Evolutionary conservation across 305 asterid species (phyloP).

Genomic region (Fraxinus velutina): DNA sequence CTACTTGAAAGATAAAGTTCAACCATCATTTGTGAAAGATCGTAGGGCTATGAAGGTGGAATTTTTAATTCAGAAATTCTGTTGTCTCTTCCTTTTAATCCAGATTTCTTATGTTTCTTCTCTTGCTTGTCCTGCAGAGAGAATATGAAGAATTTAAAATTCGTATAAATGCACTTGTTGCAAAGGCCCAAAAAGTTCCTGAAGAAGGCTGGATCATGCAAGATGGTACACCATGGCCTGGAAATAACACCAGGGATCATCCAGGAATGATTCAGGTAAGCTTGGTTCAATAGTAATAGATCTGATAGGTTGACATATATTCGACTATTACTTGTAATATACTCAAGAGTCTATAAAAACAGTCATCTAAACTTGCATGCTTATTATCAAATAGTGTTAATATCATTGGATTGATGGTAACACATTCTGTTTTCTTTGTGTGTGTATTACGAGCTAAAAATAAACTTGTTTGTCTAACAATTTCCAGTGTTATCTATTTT

Average conservation of each 20-base stretch:
- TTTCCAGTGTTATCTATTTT: neutral
- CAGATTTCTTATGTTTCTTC: neutral
- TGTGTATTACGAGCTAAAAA: neutral
- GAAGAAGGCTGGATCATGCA: conserved; percentile 89
- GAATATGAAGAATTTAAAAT: conserved; percentile 80
- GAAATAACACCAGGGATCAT: conserved; percentile 73
- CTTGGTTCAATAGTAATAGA: neutral
- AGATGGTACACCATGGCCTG: conserved; percentile 89
- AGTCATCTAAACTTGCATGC: neutral
- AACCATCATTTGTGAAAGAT: conserved; percentile 90
- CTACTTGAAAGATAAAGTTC: conserved; percentile 90
- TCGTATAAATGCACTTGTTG: conserved; percentile 60
- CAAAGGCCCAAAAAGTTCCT: conserved; percentile 73
- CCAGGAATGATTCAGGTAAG: conserved; percentile 83
- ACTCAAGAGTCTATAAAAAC: neutral
- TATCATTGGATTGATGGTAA: neutral
- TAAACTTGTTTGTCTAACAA: neutral
- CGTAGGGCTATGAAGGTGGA: conserved; percentile 99
- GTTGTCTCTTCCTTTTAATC: neutral
- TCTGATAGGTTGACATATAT: neutral
- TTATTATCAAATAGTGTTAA: neutral
- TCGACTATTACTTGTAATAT: neutral
- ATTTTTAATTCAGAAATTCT: neutral
- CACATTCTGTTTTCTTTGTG: neutral
- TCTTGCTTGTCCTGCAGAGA: conserved; percentile 39